Conservation (phyloP, 345 rosid species). For the Gossypium mustelinum region DNA sequence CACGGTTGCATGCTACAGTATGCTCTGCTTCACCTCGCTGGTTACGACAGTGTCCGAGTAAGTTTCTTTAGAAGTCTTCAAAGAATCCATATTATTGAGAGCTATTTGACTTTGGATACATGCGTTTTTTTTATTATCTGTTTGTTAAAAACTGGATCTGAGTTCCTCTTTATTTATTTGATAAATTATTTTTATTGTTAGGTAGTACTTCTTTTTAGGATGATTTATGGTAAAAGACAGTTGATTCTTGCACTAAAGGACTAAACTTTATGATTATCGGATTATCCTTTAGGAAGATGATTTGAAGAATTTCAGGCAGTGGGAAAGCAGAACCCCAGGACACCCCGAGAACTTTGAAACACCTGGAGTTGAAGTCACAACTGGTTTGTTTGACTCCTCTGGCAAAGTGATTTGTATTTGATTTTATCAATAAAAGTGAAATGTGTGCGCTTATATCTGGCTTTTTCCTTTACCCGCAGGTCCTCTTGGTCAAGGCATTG, state of each 20-base stretch:
- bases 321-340: conserved; percentile 95
- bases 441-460: background rate
- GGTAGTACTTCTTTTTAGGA: background rate
- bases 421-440: background rate
- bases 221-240: background rate
- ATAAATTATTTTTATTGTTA: background rate
- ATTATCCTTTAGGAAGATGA: conserved; percentile 68
- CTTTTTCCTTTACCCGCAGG: conserved; percentile 35
- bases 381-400: conserved; percentile 61
- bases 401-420: background rate
- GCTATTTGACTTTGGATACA: background rate
- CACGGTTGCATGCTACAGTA: conserved; percentile 96
- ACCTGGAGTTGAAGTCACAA: conserved; percentile 97
- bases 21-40: conserved; percentile 94
- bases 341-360: conserved; percentile 99
- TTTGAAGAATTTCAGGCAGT: conserved; percentile 81
- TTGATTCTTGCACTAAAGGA: background rate
- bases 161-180: background rate
- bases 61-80: background rate
- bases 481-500: conserved; percentile 86
- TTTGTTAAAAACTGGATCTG: background rate
- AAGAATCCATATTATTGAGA: background rate
- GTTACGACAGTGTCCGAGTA: conserved; percentile 85
- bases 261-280: conserved; percentile 1
- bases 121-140: background rate